Percentiles rank a stretch among this genome's conserved stretches.
These are phyloP conservation scores for Acacia concinna DNA, from an alignment of 331 rosid genomes.

Conservation along the genomic window DNA sequence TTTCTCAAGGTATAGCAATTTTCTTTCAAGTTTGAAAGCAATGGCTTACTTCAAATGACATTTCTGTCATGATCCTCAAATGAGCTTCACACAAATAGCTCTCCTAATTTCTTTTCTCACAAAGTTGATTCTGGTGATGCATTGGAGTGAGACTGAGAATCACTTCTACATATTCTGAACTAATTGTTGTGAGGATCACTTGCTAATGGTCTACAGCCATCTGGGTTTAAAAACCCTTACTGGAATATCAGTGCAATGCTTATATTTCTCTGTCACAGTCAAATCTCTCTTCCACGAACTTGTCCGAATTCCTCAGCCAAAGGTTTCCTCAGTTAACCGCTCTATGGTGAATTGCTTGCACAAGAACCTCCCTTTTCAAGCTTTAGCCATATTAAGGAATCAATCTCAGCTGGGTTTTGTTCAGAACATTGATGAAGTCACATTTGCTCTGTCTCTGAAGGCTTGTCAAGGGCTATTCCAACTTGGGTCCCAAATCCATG, in stretches of 20 bases:
- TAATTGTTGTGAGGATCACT: background rate
- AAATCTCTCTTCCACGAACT: constrained; percentile 44
- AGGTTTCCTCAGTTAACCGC: constrained; percentile 44
- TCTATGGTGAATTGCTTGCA: constrained; percentile 50
- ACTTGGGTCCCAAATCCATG: constrained; percentile 67
- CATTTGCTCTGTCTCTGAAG: constrained; percentile 65
- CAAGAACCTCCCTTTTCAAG: constrained; percentile 45
- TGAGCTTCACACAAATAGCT: no score
- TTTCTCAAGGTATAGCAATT: constrained; percentile 35
- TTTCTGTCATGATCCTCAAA: no score
- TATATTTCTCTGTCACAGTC: background rate
- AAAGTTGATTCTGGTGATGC: background rate
- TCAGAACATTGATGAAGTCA: constrained; percentile 48
- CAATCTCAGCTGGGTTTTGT: constrained; percentile 40
- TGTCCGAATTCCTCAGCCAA: constrained; percentile 51
- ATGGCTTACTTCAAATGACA: no score
- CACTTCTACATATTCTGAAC: background rate
- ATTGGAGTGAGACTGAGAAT: background rate
- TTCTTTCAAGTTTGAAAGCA: constrained; percentile 12
- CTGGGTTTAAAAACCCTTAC: constrained; percentile 36
- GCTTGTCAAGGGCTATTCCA: constrained; percentile 63
- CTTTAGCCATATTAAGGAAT: constrained; percentile 53
- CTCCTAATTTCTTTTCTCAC: background rate
- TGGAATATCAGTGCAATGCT: constrained; percentile 25
- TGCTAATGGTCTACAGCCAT: constrained; percentile 52